phyloP scores from a whole-genome alignment of 1,284 basidiomycete species.

The Cystobasidiaceae sp. region DNA sequence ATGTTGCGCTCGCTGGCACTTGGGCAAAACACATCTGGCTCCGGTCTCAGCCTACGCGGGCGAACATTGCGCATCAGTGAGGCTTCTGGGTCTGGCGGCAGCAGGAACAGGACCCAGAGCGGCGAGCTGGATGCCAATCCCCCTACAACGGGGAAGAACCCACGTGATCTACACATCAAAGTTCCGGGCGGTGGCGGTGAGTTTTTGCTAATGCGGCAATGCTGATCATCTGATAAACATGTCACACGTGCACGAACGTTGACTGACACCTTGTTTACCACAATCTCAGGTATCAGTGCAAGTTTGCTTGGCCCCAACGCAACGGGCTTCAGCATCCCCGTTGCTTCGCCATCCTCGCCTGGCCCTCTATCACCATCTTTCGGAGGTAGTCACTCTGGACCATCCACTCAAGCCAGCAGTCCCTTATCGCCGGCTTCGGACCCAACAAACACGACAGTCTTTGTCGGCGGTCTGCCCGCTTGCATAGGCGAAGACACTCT shows the following conservation, averaged over 20 bases:
- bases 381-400: background rate
- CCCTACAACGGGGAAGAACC: background rate
- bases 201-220: no score
- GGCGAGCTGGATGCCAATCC: background rate
- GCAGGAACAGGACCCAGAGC: constrained; percentile 55
- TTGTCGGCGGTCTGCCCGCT: constrained; percentile 79
- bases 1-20: constrained; percentile 72
- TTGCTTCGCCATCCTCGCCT: constrained; percentile 16
- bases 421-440: constrained; percentile 55
- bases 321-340: constrained; percentile 58
- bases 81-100: constrained; percentile 60
- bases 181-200: background rate
- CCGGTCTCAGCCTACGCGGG: constrained; percentile 42
- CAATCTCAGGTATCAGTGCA: no score
- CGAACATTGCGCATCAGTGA: constrained; percentile 51
- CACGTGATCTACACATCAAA: constrained; percentile 22
- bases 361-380: background rate
- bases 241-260: no score
- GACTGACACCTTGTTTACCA: no score
- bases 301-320: constrained; percentile 75
- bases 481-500: constrained; percentile 81
- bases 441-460: constrained; percentile 86
- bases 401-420: background rate
- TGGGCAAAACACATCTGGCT: constrained; percentile 38
- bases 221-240: no score